Percentiles rank a stretch among this genome's conserved stretches.
These are phyloP conservation scores for Thelonectria blattea DNA, from an alignment of 2,329 filamentous ascomycete genomes.

Conservation along the genomic window DNA sequence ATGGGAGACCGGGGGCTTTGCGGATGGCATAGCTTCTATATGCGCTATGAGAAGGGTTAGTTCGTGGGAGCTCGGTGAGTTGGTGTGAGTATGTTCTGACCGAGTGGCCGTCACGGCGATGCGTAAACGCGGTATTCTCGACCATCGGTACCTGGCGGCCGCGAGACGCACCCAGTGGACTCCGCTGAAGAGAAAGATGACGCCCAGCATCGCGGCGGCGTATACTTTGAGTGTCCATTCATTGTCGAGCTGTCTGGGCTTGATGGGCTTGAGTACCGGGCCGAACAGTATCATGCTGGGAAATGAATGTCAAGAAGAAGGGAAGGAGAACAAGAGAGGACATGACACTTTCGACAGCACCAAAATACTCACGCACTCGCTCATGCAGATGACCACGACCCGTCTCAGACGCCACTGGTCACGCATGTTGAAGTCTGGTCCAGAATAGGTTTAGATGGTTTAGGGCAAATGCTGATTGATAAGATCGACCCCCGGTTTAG, in stretches of 20 bases:
- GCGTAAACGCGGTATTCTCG: conserved; percentile 1
- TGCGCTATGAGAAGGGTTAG: not conserved
- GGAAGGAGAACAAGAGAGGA: too few relatives aligned
- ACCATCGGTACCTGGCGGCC: conserved; percentile 7
- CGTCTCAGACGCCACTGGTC: too few relatives aligned
- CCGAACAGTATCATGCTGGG: not conserved
- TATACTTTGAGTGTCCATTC: conserved; percentile 15
- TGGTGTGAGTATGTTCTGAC: conserved; percentile 2
- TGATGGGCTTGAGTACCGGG: conserved; percentile 6
- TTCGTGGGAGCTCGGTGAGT: too few relatives aligned
- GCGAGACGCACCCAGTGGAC: not conserved
- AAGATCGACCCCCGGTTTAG: too few relatives aligned
- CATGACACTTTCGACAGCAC: too few relatives aligned
- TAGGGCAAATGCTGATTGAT: too few relatives aligned
- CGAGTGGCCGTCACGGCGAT: not conserved
- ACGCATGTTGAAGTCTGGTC: too few relatives aligned
- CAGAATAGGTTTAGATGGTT: too few relatives aligned
- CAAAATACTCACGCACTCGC: too few relatives aligned
- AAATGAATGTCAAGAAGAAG: too few relatives aligned
- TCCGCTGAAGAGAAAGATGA: not conserved
- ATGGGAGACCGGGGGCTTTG: conserved; percentile 2
- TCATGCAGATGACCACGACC: too few relatives aligned
- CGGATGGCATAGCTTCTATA: not conserved
- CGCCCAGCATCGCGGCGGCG: not conserved
- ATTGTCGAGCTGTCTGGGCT: conserved; percentile 14